A percentile compares a stretch with the other conserved stretches of the same genome.
phyloP scores from a whole-genome alignment of 495 filamentous ascomycete genomes.

The Apodospora peruviana region DNA sequence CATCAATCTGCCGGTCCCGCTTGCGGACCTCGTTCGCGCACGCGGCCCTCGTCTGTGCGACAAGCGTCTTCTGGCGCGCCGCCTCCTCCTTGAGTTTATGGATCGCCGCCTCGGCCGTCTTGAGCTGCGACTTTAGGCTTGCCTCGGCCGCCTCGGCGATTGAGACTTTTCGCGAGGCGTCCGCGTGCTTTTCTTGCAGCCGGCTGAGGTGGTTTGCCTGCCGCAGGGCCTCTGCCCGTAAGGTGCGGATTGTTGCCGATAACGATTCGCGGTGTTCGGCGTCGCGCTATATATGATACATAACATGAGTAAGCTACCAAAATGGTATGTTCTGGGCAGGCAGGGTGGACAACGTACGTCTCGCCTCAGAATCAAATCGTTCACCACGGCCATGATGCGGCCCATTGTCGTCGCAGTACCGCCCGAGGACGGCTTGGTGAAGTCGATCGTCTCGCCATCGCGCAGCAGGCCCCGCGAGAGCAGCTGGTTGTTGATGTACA shows the following conservation, averaged over 20 bases:
- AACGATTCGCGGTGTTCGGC: constrained; percentile 76
- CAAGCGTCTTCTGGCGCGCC: constrained; percentile 64
- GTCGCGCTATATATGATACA: constrained; percentile 77
- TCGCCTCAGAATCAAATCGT: constrained; percentile 78
- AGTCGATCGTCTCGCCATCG: constrained; percentile 80
- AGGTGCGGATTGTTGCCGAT: constrained; percentile 67
- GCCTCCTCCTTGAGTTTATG: constrained; percentile 74
- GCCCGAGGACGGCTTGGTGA: constrained; percentile 66
- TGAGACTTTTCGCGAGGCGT: constrained; percentile 69
- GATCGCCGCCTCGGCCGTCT: constrained; percentile 63
- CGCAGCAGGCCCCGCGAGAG: constrained; percentile 83
- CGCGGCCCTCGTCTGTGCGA: constrained; percentile 75
- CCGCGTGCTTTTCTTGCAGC: constrained; percentile 63
- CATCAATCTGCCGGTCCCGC: constrained; percentile 81
- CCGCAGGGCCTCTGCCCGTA: constrained; percentile 66
- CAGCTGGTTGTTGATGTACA: constrained; percentile 94
- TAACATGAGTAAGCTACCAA: too few relatives aligned
- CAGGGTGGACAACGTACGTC: constrained; percentile 54
- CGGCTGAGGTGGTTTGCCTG: constrained; percentile 55
- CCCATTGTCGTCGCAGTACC: constrained; percentile 68
- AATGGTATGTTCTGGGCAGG: too few relatives aligned
- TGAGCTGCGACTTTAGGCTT: constrained; percentile 59
- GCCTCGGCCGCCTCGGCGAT: constrained; percentile 69
- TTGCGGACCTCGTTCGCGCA: constrained; percentile 92
- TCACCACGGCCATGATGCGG: constrained; percentile 83